Base-by-base conservation (phyloP, 495 filamentous ascomycete species). In the Paragyromitra xinjiangensis region DNA sequence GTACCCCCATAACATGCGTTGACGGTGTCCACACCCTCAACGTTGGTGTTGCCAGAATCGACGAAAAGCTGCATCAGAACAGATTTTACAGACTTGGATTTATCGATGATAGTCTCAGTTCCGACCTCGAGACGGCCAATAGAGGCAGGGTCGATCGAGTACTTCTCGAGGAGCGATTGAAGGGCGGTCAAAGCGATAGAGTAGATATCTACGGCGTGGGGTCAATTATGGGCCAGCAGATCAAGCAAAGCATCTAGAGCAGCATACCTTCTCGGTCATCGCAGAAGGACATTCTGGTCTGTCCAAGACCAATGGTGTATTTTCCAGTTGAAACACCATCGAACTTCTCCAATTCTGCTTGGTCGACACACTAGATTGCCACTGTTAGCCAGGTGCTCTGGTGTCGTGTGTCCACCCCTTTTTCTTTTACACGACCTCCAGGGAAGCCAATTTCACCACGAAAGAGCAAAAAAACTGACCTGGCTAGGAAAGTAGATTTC, bases 61-160 rank as follows among this genome's bases (percentile, higher is more conserved):
- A 91, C 88, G 81, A 99, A 97, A 37, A 99, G 88, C 86, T 98
- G 95, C 95, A 99, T 99, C 77, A 98, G 86, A 64, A 99, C 95
- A n/a, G 94, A 93, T 90, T 99, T 99, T 88, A 99, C 95, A 37
- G 96, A 98, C 88, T 99, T 99, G 80, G 95, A 98, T 89, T 99
- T 99, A 89, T 99, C 95, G 83, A 99, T 88, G 51, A 99, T 88
- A 64, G 95, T 99, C 90, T 99, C 95, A 65, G 95, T 99, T 82
- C 95, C 95, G 79, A 99, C 95, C 86, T 99, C 95, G 80, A 99
- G 88, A 77, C 95, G 92, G 69, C 95, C 95, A 82, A 99, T 92
- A 71, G 91, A 90, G 84, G 91, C 91, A 78, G 91, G 88, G 86
- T 99, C 94, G 85, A 99, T 91, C 81, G 91, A 91, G 90, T 97